Conservation (phyloP, 73 alveolate species). For the Paramecium tetraurelia region DNA sequence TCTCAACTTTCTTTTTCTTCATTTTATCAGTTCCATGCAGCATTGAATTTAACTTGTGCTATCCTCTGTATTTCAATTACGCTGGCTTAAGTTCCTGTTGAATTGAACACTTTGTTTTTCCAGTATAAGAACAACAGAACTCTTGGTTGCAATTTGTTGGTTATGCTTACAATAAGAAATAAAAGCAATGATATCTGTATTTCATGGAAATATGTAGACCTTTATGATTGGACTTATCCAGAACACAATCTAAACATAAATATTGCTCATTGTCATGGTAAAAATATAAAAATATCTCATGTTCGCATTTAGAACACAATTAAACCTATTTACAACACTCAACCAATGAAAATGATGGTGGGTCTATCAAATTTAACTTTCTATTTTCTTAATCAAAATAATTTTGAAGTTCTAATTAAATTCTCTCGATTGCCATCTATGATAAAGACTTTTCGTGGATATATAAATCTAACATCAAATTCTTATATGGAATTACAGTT, state of each 20-base stretch:
- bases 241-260: slow-evolving; percentile 12
- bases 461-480: slow-evolving; percentile 64
- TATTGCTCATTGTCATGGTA: background rate
- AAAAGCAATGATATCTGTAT: background rate
- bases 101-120: background rate
- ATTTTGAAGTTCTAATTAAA: background rate
- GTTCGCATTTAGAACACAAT: slow-evolving; percentile 15
- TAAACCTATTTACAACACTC: background rate
- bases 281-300: slow-evolving; percentile 2
- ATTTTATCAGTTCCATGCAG: slow-evolving; percentile 26
- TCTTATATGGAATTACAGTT: slow-evolving; percentile 63
- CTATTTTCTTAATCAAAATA: slow-evolving; percentile 17
- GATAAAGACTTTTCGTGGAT: slow-evolving; percentile 54
- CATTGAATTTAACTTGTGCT: background rate
- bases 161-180: background rate
- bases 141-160: background rate
- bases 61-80: background rate
- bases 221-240: background rate
- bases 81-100: background rate
- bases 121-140: slow-evolving; percentile 31
- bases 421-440: background rate
- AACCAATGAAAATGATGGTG: background rate
- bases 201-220: background rate
- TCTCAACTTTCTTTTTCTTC: background rate
- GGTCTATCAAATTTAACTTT: background rate